Percentiles rank a stretch among this genome's conserved stretches.
Evolutionary conservation across 2,329 filamentous ascomycete species (phyloP).

Genomic region (Penicillium sp.): DNA sequence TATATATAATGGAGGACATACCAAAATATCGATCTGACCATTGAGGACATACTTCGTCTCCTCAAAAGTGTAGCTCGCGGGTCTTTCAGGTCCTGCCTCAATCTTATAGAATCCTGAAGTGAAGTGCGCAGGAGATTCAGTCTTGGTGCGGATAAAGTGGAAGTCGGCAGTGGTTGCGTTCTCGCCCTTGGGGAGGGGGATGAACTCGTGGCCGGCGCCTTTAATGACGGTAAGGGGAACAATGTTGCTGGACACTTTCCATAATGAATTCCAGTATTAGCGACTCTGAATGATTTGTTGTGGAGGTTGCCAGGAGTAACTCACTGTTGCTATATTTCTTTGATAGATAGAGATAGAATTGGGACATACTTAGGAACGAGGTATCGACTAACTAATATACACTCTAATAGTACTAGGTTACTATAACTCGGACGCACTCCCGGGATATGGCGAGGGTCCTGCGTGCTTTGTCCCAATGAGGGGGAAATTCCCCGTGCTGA

Average conservation of each 20-base stretch:
- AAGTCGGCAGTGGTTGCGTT: slow-evolving; percentile 29
- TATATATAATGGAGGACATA: slow-evolving; percentile 4
- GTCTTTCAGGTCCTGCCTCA: slow-evolving; percentile 23
- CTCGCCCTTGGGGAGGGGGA: slow-evolving; percentile 24
- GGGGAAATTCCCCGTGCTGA: neutral
- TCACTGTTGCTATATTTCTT: slow-evolving; percentile 1
- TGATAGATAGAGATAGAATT: neutral
- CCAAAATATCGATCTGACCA: slow-evolving; percentile 28
- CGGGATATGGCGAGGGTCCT: neutral
- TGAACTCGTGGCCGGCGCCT: slow-evolving; percentile 28
- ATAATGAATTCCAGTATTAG: neutral
- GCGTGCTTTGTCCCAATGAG: slow-evolving; percentile 9
- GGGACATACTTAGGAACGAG: neutral
- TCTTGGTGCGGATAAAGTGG: slow-evolving; percentile 26
- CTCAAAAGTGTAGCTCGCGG: slow-evolving; percentile 25
- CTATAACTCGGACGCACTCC: neutral
- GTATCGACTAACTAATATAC: neutral
- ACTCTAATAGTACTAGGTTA: neutral
- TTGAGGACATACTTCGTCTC: slow-evolving; percentile 29
- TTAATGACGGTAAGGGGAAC: slow-evolving; percentile 27
- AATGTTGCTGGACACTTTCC: slow-evolving; percentile 20
- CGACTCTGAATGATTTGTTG: neutral
- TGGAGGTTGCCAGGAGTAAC: neutral
- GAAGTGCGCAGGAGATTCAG: slow-evolving; percentile 22
- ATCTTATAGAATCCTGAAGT: slow-evolving; percentile 30